Conservation (phyloP, 108 stramenopile species). For the Cyclotella sp. region DNA sequence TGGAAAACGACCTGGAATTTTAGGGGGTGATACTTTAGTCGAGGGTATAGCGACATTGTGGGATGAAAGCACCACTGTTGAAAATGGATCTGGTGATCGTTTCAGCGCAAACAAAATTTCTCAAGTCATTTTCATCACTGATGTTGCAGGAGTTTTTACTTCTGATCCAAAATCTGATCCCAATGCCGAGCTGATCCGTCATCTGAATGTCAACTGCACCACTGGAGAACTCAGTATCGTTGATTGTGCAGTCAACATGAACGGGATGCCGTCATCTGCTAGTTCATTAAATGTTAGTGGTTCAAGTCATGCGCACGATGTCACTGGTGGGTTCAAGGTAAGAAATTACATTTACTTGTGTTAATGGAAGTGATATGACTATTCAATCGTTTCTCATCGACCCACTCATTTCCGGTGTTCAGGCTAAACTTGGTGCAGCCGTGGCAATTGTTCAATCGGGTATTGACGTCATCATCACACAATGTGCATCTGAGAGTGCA, state of each 20-base stretch:
- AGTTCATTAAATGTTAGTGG: slow-evolving; percentile 52
- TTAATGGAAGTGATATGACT: no score
- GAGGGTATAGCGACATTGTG: slow-evolving; percentile 58
- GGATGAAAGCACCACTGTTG: background rate
- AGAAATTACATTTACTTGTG: background rate
- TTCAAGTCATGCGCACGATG: slow-evolving; percentile 81
- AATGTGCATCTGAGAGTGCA: slow-evolving; percentile 57
- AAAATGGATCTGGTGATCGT: background rate
- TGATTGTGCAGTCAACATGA: background rate
- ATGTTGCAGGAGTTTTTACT: slow-evolving; percentile 79
- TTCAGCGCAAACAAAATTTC: slow-evolving; percentile 15
- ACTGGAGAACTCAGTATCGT: slow-evolving; percentile 46
- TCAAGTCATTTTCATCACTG: slow-evolving; percentile 72
- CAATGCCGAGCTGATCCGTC: slow-evolving; percentile 54
- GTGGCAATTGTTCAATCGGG: slow-evolving; percentile 57
- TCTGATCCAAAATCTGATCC: slow-evolving; percentile 62
- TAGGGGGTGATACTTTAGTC: slow-evolving; percentile 74
- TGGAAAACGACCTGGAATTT: slow-evolving; percentile 55
- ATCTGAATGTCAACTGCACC: slow-evolving; percentile 49
- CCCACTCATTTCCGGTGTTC: background rate
- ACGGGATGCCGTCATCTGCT: slow-evolving; percentile 1
- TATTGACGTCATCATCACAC: slow-evolving; percentile 60
- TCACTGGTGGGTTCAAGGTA: slow-evolving; percentile 81
- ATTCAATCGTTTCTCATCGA: background rate
- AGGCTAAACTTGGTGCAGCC: slow-evolving; percentile 70